These are phyloP conservation scores for Lactarius vividus DNA, from an alignment of 768 basidiomycete genomes.

Conservation along the genomic window DNA sequence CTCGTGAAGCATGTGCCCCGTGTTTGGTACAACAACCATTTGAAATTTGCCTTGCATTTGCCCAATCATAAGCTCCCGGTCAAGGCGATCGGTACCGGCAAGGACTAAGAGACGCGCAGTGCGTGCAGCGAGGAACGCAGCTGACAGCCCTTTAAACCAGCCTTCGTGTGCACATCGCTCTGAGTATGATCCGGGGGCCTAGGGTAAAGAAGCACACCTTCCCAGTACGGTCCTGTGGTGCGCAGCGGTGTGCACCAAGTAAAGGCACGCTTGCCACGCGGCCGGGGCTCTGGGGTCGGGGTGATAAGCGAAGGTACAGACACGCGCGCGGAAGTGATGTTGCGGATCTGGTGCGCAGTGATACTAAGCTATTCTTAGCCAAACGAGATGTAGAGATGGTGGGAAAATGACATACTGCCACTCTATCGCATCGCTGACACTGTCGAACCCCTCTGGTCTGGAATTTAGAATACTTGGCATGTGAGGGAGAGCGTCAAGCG, in stretches of 20 bases:
- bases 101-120: constrained; percentile 86
- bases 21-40: constrained; percentile 78
- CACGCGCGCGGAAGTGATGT: constrained; percentile 76
- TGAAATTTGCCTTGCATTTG: constrained; percentile 89
- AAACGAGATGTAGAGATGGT: neutral
- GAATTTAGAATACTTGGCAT: constrained; percentile 88
- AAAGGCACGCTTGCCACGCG: constrained; percentile 40
- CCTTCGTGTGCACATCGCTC: constrained; percentile 44
- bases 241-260: constrained; percentile 85
- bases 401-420: constrained; percentile 77
- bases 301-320: constrained; percentile 82
- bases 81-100: constrained; percentile 90
- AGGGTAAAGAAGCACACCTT: constrained; percentile 49
- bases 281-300: constrained; percentile 38
- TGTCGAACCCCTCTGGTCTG: constrained; percentile 83
- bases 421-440: constrained; percentile 79
- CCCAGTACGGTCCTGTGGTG: constrained; percentile 88
- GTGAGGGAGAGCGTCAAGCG: constrained; percentile 86
- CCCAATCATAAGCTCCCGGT: constrained; percentile 90
- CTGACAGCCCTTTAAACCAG: constrained; percentile 87
- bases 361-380: constrained; percentile 46
- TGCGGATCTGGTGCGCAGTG: constrained; percentile 77
- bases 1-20: constrained; percentile 95
- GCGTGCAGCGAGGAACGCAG: constrained; percentile 70
- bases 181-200: neutral